Percentiles rank a stretch among this genome's conserved stretches.
These are phyloP conservation scores for Lichtheimia corymbifera DNA, from an alignment of 371 early-diverging fungal species.

Conservation along the genomic window DNA sequence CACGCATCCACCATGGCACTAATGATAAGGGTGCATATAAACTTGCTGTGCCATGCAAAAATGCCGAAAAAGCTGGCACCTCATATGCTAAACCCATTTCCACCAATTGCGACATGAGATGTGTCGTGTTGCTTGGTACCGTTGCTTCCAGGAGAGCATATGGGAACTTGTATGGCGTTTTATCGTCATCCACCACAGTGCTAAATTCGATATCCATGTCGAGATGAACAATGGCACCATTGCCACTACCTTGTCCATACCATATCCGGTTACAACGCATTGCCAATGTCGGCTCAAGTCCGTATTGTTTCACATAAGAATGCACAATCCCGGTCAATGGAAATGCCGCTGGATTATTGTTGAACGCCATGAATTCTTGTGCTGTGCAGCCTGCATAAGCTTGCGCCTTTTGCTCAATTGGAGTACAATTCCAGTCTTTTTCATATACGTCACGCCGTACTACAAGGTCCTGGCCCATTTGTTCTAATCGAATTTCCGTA, in stretches of 20 bases:
- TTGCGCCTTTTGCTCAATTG: no score
- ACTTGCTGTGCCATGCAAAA: conserved; percentile 83
- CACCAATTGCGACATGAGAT: conserved; percentile 79
- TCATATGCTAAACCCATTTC: conserved; percentile 87
- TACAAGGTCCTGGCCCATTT: conserved; percentile 69
- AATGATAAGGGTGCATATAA: conserved; percentile 19
- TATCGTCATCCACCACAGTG: no score
- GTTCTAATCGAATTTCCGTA: conserved; percentile 85
- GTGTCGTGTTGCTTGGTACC: conserved; percentile 67
- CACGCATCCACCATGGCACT: conserved; percentile 28
- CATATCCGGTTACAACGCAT: no score
- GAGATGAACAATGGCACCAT: no score
- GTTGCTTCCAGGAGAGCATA: conserved; percentile 9
- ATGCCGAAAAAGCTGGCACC: conserved; percentile 96
- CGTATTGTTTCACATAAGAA: no score
- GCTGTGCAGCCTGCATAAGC: no score
- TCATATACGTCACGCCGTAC: conserved; percentile 60
- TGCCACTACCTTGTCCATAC: conserved; percentile 65
- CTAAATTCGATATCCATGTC: no score
- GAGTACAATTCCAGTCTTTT: conserved; percentile 68
- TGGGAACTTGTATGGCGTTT: conserved; percentile 20
- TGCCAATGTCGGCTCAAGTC: no score
- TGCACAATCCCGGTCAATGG: no score
- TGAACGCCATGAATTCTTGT: no score
- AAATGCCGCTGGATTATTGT: no score